A percentile compares a stretch with the other conserved stretches of the same genome.
phyloP scores from a whole-genome alignment of 2,329 filamentous ascomycete genomes.

The Myriosclerotinia curreyana region DNA sequence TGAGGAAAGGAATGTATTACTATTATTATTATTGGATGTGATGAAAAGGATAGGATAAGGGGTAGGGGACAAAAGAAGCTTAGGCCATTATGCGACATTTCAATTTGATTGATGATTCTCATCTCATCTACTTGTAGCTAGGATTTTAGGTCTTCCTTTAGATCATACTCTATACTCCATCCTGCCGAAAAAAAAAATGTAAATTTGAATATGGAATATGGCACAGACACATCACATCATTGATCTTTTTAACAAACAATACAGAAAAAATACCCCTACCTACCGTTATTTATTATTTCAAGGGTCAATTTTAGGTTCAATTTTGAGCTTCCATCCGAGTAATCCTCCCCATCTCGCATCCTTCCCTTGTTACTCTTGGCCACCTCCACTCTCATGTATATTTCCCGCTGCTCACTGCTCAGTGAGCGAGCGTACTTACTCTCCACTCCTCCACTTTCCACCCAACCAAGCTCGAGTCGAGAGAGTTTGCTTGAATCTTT shows the following conservation, averaged over 20 bases:
- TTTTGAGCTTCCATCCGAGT: conserved; percentile 4
- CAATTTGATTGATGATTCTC: too few relatives aligned
- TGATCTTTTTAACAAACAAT: conserved; percentile 11
- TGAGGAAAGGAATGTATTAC: conserved; percentile 9
- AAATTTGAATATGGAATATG: neutral
- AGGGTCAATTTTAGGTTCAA: neutral
- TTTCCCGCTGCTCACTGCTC: conserved; percentile 4
- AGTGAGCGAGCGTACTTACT: neutral
- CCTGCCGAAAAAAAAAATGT: neutral
- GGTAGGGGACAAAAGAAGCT: conserved; percentile 12
- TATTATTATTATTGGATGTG: too few relatives aligned
- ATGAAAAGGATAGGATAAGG: neutral
- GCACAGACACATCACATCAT: conserved; percentile 8
- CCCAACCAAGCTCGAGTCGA: conserved; percentile 5
- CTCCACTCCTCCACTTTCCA: conserved; percentile 1
- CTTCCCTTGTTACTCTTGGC: conserved; percentile 4
- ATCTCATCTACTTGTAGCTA: neutral
- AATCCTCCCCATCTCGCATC: conserved; percentile 10
- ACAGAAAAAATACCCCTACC: neutral
- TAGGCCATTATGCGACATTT: conserved; percentile 9
- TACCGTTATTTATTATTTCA: conserved; percentile 12
- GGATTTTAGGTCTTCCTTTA: neutral
- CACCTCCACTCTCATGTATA: conserved; percentile 7
- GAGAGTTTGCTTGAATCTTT: neutral
- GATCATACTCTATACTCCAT: neutral